phyloP scores from a whole-genome alignment of 495 filamentous ascomycete genomes.

The Cercophora scortea region DNA sequence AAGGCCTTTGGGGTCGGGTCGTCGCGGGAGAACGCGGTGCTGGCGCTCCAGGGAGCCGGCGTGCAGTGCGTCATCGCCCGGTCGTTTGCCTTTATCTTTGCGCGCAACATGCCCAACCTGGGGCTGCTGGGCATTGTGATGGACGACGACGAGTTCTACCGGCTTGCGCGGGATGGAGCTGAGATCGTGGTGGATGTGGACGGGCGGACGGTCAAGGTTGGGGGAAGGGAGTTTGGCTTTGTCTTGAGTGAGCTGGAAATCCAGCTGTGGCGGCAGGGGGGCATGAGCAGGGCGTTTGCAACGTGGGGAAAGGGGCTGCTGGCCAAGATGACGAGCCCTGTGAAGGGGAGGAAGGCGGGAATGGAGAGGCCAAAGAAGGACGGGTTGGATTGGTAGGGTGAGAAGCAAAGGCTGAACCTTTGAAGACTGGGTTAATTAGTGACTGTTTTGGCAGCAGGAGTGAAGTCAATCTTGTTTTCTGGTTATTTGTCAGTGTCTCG shows the following conservation, averaged over 20 bases:
- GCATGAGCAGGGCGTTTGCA: not conserved
- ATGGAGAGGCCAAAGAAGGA: not conserved
- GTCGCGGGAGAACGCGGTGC: not conserved
- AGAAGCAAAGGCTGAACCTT: not conserved
- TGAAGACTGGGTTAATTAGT: too few species aligned
- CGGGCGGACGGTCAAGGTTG: not conserved
- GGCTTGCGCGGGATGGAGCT: not conserved
- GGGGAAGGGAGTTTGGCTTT: not conserved
- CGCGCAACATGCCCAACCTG: not conserved
- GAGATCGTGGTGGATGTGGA: not conserved
- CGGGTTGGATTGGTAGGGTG: not conserved
- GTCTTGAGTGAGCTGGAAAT: not conserved
- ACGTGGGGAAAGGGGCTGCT: not conserved
- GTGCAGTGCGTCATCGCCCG: not conserved
- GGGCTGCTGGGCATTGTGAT: not conserved
- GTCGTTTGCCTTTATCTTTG: not conserved
- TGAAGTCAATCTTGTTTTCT: too few species aligned
- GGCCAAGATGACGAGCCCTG: not conserved
- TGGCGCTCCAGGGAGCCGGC: not conserved
- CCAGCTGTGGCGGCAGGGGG: not conserved
- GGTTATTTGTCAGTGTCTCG: too few species aligned
- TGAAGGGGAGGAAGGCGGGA: not conserved
- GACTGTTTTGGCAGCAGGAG: too few species aligned
- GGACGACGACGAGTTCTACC: not conserved
- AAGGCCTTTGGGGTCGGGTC: not conserved